Evolutionary conservation across 257 asterid species (phyloP).

Genomic region (Lavandula angustifolia): DNA sequence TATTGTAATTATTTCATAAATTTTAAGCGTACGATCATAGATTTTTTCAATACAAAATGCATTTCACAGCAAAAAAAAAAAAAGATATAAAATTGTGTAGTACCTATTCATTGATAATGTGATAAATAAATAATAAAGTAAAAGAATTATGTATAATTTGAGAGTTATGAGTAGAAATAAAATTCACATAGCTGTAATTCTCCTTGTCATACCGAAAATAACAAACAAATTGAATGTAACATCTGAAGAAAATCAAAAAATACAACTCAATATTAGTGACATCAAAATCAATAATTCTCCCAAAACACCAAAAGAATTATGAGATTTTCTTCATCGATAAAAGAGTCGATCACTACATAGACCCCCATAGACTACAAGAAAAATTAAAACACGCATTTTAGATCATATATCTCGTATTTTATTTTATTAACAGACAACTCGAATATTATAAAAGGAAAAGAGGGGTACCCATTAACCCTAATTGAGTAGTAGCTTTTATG

Average conservation of each 20-base stretch:
- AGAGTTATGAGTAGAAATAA: too few species aligned
- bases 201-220: too few species aligned
- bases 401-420: too few species aligned
- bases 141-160: too few species aligned
- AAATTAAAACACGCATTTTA: too few species aligned
- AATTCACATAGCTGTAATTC: too few species aligned
- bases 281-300: neutral
- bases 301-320: neutral
- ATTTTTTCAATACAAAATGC: neutral
- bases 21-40: neutral
- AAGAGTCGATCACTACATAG: too few species aligned
- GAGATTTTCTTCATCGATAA: neutral
- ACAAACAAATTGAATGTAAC: neutral
- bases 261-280: neutral
- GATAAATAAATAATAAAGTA: neutral
- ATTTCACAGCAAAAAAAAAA: neutral
- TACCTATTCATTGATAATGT: neutral
- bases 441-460: neutral
- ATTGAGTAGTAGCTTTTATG: constrained; percentile 15
- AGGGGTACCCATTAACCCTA: constrained; percentile 9
- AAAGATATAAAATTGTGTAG: neutral
- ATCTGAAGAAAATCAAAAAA: neutral
- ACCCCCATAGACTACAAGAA: too few species aligned
- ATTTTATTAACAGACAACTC: too few species aligned
- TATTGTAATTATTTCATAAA: too few species aligned